Conservation (phyloP, 768 basidiomycete genomes). For the Hemileccinum impolitum region DNA sequence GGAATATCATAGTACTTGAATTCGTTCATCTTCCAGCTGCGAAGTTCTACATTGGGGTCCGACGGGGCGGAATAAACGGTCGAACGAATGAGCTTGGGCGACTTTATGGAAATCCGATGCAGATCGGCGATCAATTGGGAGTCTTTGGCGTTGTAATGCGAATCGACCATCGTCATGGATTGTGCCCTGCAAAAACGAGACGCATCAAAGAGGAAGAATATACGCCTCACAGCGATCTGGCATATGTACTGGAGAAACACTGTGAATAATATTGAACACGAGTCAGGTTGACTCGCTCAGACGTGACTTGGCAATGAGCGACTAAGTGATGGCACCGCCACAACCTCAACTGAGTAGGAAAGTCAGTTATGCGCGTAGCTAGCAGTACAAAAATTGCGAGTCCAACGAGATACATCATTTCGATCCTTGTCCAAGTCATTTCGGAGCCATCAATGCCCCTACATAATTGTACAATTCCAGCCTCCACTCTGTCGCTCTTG, state of each 20-base stretch:
- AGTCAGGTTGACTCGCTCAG: neutral
- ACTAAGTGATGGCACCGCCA: no score
- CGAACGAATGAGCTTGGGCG: conserved; percentile 64
- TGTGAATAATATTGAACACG: conserved; percentile 3
- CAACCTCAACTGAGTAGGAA: no score
- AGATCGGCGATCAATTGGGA: conserved; percentile 60
- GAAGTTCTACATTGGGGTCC: conserved; percentile 50
- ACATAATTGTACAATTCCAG: conserved; percentile 29
- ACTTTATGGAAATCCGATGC: conserved; percentile 46
- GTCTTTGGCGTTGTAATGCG: conserved; percentile 38
- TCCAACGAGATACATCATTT: no score
- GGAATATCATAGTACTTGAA: conserved; percentile 90
- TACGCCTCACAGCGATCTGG: neutral
- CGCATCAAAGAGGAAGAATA: conserved; percentile 3
- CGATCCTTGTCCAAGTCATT: neutral
- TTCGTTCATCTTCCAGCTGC: conserved; percentile 98
- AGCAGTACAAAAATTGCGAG: no score
- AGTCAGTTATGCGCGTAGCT: no score
- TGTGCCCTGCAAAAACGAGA: neutral
- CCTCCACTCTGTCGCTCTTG: conserved; percentile 1
- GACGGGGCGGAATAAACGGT: conserved; percentile 55
- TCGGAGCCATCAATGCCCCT: neutral
- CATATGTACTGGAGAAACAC: conserved; percentile 15
- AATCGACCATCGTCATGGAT: conserved; percentile 21
- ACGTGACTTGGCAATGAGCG: no score